Base-by-base conservation (phyloP, 2,329 filamentous ascomycete genomes). In the Talaromyces sp. region DNA sequence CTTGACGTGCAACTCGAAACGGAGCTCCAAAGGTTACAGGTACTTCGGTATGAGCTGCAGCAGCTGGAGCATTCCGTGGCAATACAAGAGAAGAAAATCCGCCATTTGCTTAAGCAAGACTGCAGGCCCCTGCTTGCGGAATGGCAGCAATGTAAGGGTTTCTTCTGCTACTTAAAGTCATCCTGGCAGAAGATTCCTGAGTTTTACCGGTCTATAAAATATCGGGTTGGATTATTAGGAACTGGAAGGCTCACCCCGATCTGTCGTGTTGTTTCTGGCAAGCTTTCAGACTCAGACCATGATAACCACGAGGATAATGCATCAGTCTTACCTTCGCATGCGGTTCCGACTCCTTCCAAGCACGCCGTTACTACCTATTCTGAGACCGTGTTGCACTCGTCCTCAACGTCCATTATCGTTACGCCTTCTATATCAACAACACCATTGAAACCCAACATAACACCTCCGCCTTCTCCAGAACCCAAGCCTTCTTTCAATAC, bases 121-220 rank as follows among this genome's bases (percentile, higher is more conserved):
- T 72, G 70, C 53, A 56, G 52, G 33, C 54, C 62, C 22, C 64
- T 70, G 28, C 60, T 60, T 2, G 52, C 60, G 37, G 58, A 60
- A 36, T 65, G 66, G 60, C 61, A 63, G 50, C 56, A 66, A 39
- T 70, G 67, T 54, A 51, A 58, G 8, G 64, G 45, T 50, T 48
- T 73, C 36, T 63, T 63, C 51, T 73, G 71, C 61, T 66, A 68
- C 39, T 60, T 69, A 46, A 62, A 66, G 25, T 65, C 65, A 17
- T 67, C 67, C 2, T 62, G 70, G 33, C 63, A 64, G 21, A 66
- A 67, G 48, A 61, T 69, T 4, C 69, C 71, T 1, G 63, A 65
- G 25, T 57, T 70, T 15, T 63, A 69, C 36, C 63, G 65, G 37
- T 61, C 66, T 2, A 53, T 72, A 39, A 64, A 63, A 21, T 64